Evolutionary conservation across 306 rosid species (phyloP).

Genomic region (Casuarina equisetifolia): DNA sequence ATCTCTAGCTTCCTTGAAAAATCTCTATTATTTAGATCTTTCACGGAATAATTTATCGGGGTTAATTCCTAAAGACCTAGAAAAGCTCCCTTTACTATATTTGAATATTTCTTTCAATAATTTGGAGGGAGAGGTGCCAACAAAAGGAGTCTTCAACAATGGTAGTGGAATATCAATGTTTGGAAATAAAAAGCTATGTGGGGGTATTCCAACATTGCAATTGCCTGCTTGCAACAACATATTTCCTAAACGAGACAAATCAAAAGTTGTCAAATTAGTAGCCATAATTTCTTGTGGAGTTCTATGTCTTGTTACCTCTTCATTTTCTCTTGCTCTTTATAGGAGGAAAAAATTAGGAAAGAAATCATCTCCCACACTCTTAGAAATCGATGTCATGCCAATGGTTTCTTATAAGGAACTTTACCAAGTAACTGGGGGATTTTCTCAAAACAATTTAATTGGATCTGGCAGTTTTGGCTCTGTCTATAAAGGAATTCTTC

Average conservation of each 20-base stretch:
- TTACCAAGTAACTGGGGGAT: constrained; percentile 19
- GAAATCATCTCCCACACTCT: neutral
- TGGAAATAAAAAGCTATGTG: constrained; percentile 30
- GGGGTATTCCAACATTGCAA: neutral
- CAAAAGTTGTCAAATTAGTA: neutral
- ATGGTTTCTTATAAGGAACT: constrained; percentile 28
- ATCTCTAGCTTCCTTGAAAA: constrained; percentile 30
- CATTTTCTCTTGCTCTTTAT: too few species aligned
- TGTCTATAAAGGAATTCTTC: constrained; percentile 29
- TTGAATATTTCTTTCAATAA: constrained; percentile 45
- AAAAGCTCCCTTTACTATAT: constrained; percentile 11
- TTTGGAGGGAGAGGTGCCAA: constrained; percentile 43
- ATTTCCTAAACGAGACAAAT: constrained; percentile 14
- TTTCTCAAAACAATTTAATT: constrained; percentile 17
- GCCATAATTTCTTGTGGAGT: too few species aligned
- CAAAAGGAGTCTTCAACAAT: constrained; percentile 35
- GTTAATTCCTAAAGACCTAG: constrained; percentile 30
- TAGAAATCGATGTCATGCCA: neutral
- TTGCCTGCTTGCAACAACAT: constrained; percentile 11
- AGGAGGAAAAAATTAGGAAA: too few species aligned
- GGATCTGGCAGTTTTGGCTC: constrained; percentile 4
- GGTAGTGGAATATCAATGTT: neutral
- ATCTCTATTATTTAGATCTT: constrained; percentile 29
- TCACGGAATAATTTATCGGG: constrained; percentile 37
- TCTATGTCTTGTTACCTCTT: too few species aligned